Percentiles rank a stretch among this genome's conserved stretches.
Evolutionary conservation across 1,284 basidiomycete species (phyloP).

Genomic region (Volvariella surrecta): DNA sequence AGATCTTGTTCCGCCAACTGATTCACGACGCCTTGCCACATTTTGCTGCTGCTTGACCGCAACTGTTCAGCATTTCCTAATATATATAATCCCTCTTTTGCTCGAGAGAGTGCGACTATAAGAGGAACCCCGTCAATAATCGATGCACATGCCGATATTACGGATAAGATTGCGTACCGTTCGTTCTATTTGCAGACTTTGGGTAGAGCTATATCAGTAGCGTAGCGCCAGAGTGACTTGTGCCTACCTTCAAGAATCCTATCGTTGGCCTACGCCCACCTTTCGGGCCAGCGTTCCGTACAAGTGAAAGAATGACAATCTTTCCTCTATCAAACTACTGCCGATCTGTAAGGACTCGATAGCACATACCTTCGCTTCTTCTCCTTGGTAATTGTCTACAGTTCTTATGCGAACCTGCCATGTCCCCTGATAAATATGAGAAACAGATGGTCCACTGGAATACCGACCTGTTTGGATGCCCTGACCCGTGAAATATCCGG

Average conservation of each 20-base stretch:
- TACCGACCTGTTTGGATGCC: too few relatives aligned
- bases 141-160: slow-evolving; percentile 49
- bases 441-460: too few relatives aligned
- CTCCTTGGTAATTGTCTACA: slow-evolving; percentile 71
- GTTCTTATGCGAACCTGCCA: slow-evolving; percentile 56
- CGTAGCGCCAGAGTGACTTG: not conserved
- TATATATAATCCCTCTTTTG: slow-evolving; percentile 63
- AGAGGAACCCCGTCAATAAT: slow-evolving; percentile 55
- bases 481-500: too few relatives aligned
- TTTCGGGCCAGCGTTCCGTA: slow-evolving; percentile 50
- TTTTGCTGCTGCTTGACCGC: slow-evolving; percentile 30
- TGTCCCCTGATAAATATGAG: slow-evolving; percentile 2
- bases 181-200: slow-evolving; percentile 50
- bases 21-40: slow-evolving; percentile 54
- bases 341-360: slow-evolving; percentile 1
- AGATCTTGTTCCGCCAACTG: slow-evolving; percentile 39
- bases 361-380: slow-evolving; percentile 42
- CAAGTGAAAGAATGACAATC: slow-evolving; percentile 65
- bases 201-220: not conserved
- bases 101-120: slow-evolving; percentile 64
- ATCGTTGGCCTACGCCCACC: slow-evolving; percentile 35
- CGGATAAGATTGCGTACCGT: too few relatives aligned
- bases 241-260: slow-evolving; percentile 57
- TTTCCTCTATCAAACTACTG: slow-evolving; percentile 12
- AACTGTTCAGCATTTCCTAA: slow-evolving; percentile 57